A percentile compares a stretch with the other conserved stretches of the same genome.
Evolutionary conservation across 345 rosid genomes (phyloP).

Genomic region (Camelina laxa): DNA sequence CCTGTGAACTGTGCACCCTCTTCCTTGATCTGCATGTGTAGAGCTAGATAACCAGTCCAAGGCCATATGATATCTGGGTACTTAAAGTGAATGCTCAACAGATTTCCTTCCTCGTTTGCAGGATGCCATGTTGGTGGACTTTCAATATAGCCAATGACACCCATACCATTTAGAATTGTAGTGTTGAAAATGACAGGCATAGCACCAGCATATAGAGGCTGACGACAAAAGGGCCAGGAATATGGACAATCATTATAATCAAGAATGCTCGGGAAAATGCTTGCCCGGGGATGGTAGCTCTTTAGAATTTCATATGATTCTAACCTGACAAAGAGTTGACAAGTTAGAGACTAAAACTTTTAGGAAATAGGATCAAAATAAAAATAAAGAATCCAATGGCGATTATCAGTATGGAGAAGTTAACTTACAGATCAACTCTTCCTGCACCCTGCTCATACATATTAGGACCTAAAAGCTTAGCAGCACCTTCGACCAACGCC

Average conservation of each 20-base stretch:
- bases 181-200: conserved; percentile 95
- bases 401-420: conserved; percentile 3
- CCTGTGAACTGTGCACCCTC: conserved; percentile 90
- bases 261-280: conserved; percentile 90
- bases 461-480: conserved; percentile 93
- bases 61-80: conserved; percentile 96
- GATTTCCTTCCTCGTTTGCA: conserved; percentile 81
- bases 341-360: conserved; percentile 40
- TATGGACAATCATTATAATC: conserved; percentile 93
- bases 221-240: conserved; percentile 98
- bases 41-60: conserved; percentile 96
- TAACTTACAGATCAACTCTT: conserved; percentile 90
- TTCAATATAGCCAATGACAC: conserved; percentile 83
- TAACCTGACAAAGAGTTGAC: conserved; percentile 67
- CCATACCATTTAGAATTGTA: conserved; percentile 95
- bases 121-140: conserved; percentile 95
- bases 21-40: conserved; percentile 98
- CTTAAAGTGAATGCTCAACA: conserved; percentile 77
- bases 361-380: not conserved
- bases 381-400: conserved; percentile 16
- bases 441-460: conserved; percentile 99
- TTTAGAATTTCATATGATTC: conserved; percentile 94
- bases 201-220: conserved; percentile 93
- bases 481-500: conserved; percentile 98
- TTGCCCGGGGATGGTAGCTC: conserved; percentile 88